Conservation (phyloP, 2,329 filamentous ascomycete species). For the Aspergillus sp. region DNA sequence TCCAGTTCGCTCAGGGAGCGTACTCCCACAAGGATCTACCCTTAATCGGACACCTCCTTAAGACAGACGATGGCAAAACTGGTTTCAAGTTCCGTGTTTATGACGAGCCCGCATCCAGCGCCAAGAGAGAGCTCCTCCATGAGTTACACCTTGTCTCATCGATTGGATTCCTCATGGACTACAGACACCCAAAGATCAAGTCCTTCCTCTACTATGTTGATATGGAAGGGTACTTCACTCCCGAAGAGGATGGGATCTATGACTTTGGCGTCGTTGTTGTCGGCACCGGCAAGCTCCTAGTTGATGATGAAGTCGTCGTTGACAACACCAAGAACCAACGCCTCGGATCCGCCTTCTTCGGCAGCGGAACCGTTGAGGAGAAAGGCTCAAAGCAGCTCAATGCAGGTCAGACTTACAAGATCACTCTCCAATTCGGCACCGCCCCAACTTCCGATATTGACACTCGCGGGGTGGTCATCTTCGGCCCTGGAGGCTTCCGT, state of each 20-base stretch:
- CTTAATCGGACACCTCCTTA: constrained; percentile 55
- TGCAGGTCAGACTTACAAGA: constrained; percentile 59
- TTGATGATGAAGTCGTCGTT: constrained; percentile 62
- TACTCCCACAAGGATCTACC: constrained; percentile 67
- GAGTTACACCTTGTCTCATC: constrained; percentile 47
- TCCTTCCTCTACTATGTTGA: constrained; percentile 59
- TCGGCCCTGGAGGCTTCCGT: constrained; percentile 61
- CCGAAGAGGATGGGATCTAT: constrained; percentile 61
- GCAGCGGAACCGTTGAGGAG: constrained; percentile 64
- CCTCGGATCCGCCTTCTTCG: constrained; percentile 65
- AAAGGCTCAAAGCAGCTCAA: constrained; percentile 58
- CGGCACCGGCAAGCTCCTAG: constrained; percentile 64
- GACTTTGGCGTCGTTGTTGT: constrained; percentile 67
- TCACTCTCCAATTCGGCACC: constrained; percentile 61
- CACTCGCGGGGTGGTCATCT: constrained; percentile 48
- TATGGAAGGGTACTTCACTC: constrained; percentile 60
- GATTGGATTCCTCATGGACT: constrained; percentile 53
- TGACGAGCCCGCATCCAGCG: constrained; percentile 55
- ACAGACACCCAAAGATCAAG: constrained; percentile 55
- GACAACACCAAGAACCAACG: constrained; percentile 66
- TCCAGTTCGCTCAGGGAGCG: constrained; percentile 58
- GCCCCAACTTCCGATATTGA: constrained; percentile 59
- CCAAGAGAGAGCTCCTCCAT: constrained; percentile 53
- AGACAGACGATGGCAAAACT: constrained; percentile 51
- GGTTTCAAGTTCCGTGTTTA: constrained; percentile 65